phyloP scores from a whole-genome alignment of 2,329 filamentous ascomycete species.

The Drechmeria coniospora region DNA sequence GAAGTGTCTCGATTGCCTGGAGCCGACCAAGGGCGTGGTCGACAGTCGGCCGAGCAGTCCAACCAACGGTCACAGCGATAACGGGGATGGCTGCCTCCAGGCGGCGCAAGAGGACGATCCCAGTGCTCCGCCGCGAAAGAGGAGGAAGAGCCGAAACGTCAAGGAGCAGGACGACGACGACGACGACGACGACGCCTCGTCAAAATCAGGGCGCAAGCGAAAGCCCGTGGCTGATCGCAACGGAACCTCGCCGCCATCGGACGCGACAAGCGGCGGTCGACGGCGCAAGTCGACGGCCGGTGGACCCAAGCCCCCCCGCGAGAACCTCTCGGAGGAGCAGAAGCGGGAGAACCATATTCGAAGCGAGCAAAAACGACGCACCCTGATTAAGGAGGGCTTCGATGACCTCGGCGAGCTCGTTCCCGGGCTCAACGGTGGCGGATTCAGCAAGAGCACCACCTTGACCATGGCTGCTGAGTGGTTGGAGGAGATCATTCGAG shows the following conservation, averaged over 20 bases:
- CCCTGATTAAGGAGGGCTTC: constrained; percentile 68
- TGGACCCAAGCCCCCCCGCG: constrained; percentile 33
- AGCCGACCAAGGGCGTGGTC: constrained; percentile 39
- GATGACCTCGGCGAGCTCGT: constrained; percentile 66
- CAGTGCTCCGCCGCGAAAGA: constrained; percentile 31
- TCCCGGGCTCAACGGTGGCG: constrained; percentile 56
- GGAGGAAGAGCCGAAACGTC: constrained; percentile 37
- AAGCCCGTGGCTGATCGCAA: constrained; percentile 29
- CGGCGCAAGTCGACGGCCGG: constrained; percentile 32
- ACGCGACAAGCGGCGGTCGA: constrained; percentile 23
- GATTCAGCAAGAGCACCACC: constrained; percentile 71
- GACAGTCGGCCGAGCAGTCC: constrained; percentile 47
- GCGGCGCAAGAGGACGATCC: constrained; percentile 19
- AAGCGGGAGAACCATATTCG: constrained; percentile 77
- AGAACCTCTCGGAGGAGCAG: constrained; percentile 67
- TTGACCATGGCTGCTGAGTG: constrained; percentile 63
- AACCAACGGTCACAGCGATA: constrained; percentile 7
- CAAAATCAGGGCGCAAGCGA: constrained; percentile 25
- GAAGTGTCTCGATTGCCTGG: constrained; percentile 40
- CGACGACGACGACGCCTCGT: constrained; percentile 19
- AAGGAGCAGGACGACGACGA: constrained; percentile 26
- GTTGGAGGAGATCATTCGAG: constrained; percentile 55
- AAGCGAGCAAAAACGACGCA: constrained; percentile 75
- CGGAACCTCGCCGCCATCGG: constrained; percentile 17
- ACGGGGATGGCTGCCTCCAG: constrained; percentile 8